A percentile compares a stretch with the other conserved stretches of the same genome.
Evolutionary conservation across 192 early-diverging fungal species (phyloP).

Genomic region (Coemansia sp.): DNA sequence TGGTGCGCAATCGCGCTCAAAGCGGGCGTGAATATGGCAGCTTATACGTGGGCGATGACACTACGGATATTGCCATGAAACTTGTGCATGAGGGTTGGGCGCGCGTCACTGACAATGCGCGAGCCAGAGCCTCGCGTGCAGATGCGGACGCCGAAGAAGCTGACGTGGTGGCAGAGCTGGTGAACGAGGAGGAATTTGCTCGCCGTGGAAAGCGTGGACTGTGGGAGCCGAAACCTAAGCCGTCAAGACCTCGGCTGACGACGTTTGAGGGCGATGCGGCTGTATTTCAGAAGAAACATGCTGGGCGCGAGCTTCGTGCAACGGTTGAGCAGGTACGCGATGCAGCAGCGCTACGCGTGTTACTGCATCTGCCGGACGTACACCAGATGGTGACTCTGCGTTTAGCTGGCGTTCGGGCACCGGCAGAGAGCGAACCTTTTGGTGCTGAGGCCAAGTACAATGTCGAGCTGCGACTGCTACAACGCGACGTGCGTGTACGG

Average conservation of each 20-base stretch:
- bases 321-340: conserved; percentile 96
- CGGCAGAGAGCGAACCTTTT: conserved; percentile 84
- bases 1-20: conserved; percentile 57
- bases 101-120: conserved; percentile 67
- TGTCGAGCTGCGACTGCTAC: conserved; percentile 85
- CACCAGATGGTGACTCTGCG: conserved; percentile 71
- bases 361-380: conserved; percentile 66
- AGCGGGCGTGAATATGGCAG: conserved; percentile 66
- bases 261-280: conserved; percentile 65
- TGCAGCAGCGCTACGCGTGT: conserved; percentile 77
- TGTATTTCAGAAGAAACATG: conserved; percentile 73
- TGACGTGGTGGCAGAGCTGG: conserved; percentile 47
- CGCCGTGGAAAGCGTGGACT: conserved; percentile 69
- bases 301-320: conserved; percentile 77
- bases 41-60: conserved; percentile 49
- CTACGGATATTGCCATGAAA: conserved; percentile 69
- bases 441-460: conserved; percentile 93
- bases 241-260: conserved; percentile 38
- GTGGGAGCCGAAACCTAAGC: conserved; percentile 63
- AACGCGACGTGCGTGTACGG: conserved; percentile 84
- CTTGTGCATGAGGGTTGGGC: conserved; percentile 83
- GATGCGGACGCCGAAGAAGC: conserved; percentile 39
- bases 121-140: conserved; percentile 35
- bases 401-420: conserved; percentile 84
- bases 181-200: conserved; percentile 72